phyloP scores from a whole-genome alignment of 768 basidiomycete genomes.

The Xerocomellus dryophilus region DNA sequence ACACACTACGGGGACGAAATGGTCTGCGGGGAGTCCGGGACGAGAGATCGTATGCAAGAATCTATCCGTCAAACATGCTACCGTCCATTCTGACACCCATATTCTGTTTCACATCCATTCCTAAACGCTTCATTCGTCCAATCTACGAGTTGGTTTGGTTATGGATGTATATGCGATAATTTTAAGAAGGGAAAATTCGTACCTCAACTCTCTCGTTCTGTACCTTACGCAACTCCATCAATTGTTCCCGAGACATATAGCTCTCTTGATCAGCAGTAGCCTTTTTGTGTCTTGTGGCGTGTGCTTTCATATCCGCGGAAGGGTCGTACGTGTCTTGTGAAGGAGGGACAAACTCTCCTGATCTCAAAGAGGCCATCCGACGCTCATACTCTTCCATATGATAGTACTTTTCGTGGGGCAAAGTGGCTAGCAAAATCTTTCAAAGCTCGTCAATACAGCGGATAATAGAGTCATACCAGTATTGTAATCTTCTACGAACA shows the following conservation, averaged over 20 bases:
- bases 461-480: conserved; percentile 48
- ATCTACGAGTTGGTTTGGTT: conserved; percentile 40
- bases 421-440: conserved; percentile 55
- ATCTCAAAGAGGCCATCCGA: conserved; percentile 79
- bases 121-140: conserved; percentile 81
- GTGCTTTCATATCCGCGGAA: conserved; percentile 78
- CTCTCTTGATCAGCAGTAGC: conserved; percentile 63
- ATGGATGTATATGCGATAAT: background rate
- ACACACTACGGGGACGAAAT: background rate
- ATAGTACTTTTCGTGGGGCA: conserved; percentile 95
- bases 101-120: conserved; percentile 81
- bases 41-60: background rate
- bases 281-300: conserved; percentile 69
- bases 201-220: conserved; percentile 86
- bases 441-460: background rate
- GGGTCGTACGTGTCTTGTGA: conserved; percentile 75
- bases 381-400: conserved; percentile 82
- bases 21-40: background rate
- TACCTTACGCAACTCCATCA: conserved; percentile 76
- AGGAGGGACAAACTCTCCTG: conserved; percentile 79
- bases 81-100: conserved; percentile 89
- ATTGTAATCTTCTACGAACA: conserved; percentile 82
- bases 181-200: conserved; percentile 8
- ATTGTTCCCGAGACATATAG: conserved; percentile 74
- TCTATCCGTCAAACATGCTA: conserved; percentile 49